Evolutionary conservation across 495 filamentous ascomycete genomes (phyloP), one percentile per base, ranked within the genome.

Genomic region (Aspergillus asperescens): DNA sequence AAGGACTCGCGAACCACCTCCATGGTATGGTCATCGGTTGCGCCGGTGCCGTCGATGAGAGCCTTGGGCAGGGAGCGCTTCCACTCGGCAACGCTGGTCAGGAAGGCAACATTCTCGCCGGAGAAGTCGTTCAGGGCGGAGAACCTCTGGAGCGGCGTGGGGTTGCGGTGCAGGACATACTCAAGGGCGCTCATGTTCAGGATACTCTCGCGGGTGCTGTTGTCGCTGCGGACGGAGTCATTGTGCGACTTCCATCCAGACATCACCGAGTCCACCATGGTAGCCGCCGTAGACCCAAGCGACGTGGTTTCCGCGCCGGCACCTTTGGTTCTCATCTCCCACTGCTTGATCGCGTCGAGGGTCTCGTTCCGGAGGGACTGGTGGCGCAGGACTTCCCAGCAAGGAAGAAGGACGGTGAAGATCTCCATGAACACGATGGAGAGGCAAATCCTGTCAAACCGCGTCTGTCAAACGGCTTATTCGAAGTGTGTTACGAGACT

Each of bases 81-180:
- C 79, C 81, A 87, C 25, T 78, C 71, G 13, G 76, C 62, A 19
- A 84, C 72, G 50, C 71, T 65, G 23, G 72, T 81, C 1, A 86
- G 74, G 71, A 87, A 87, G 52, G 79, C 75, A 42, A 87, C 80
- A 66, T 86, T 87, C 62, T 86, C 83, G 25, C 79, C 82, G 15
- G 81, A 84, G 61, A 86, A 84, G 49, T 86, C 83, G 50, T 75
- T 69, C 6, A 75, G 71, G 6, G 83, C 80, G 4, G 82, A 79
- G 65, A 84, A 87, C 28, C 76, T 58, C 29, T 79, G 78, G 0
- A 87, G 73, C 2, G 76, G 74, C 5, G 69, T 66, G 3, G 79
- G 74, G 63, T 82, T 80, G 50, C 70, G 73, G 25, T 68, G 60
- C 0, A 87, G 72, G 43, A 77, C 76, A 52, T 80, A 70, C 46